Base-by-base conservation (phyloP, 768 basidiomycete species). In the Mycena polygramma region DNA sequence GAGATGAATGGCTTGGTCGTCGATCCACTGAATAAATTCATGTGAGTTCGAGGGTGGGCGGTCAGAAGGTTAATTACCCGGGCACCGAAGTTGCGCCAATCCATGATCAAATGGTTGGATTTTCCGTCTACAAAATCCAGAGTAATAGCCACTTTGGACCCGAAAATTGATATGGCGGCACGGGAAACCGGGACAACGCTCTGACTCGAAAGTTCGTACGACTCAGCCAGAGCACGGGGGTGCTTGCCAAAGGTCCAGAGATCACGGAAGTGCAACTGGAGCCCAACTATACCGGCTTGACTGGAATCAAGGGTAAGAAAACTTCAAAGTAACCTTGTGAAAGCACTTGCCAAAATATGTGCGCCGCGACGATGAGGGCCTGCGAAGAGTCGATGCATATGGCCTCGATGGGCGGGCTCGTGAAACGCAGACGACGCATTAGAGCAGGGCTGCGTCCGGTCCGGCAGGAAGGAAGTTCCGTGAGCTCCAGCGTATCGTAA, bases 231-330 rank as follows among this genome's bases (percentile, higher is more conserved):
- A 36, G 88, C 85, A 58, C 78, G 80, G 37, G 85, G 81, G 74
- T 91, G 89, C 73, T 88, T 87, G 64, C 83, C 85, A 67, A 88
- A 88, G n/a, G 81, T 81, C 81, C 85, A 86, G 59, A 90, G 77
- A 75, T 89, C 82, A 68, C 88, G 86, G 66, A 91, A 83, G 70
- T 88, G 87, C 71, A 91, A 75, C 52, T 84, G 83, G 14, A 88
- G 75, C 26, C 80, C 80, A 57, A 84, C 78, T 36, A 82, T 79
- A 35, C 84, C 85, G 69, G 80, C 82, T 69, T 83, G 79, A 48
- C 81, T 79, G 51, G 55, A 30, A 36, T 37, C 0, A 43, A 48
- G 30, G 11, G 2, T 53, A 52, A 67, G 48, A 22, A 58, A 63
- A 30, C 17, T 7, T 17, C 39, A 45, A 63, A 45, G 48, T 64